A percentile compares a stretch with the other conserved stretches of the same genome.
phyloP scores from a whole-genome alignment of 139 green algal genomes.

The Desmodesmus armatus region DNA sequence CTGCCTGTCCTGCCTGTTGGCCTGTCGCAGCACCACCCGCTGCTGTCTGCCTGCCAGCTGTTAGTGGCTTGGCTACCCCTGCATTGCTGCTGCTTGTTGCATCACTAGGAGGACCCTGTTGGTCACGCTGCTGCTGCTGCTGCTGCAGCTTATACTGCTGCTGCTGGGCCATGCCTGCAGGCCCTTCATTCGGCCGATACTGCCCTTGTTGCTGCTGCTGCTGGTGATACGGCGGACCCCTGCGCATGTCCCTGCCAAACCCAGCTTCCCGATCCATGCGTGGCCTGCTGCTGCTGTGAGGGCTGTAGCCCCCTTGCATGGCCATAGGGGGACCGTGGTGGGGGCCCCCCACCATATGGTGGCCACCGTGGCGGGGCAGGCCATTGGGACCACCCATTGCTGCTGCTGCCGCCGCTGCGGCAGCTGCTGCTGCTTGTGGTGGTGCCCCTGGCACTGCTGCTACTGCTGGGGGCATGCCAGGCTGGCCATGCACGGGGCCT shows the following conservation, averaged over 20 bases:
- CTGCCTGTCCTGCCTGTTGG: neutral
- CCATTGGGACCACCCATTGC: too few species aligned
- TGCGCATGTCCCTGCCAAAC: too few species aligned
- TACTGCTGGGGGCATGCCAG: neutral
- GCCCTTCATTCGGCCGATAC: neutral
- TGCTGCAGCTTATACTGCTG: neutral
- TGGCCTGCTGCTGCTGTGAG: slow-evolving; percentile 26
- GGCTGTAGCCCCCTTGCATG: slow-evolving; percentile 16
- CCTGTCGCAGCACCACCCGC: neutral
- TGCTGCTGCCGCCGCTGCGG: neutral
- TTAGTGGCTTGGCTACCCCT: too few species aligned
- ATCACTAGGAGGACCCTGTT: neutral
- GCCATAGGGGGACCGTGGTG: too few species aligned
- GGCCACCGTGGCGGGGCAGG: too few species aligned
- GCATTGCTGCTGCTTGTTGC: neutral
- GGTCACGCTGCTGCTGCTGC: neutral
- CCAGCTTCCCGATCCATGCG: too few species aligned
- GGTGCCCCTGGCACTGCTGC: neutral
- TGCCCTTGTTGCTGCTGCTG: slow-evolving; percentile 25
- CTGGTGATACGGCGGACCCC: slow-evolving; percentile 14
- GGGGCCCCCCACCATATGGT: too few species aligned
- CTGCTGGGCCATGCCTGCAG: slow-evolving; percentile 18
- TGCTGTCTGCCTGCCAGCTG: neutral
- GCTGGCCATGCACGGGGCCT: too few species aligned
- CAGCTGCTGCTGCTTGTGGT: neutral